Evolutionary conservation across 768 basidiomycete genomes (phyloP).

Genomic region (Termitomyces sp.): DNA sequence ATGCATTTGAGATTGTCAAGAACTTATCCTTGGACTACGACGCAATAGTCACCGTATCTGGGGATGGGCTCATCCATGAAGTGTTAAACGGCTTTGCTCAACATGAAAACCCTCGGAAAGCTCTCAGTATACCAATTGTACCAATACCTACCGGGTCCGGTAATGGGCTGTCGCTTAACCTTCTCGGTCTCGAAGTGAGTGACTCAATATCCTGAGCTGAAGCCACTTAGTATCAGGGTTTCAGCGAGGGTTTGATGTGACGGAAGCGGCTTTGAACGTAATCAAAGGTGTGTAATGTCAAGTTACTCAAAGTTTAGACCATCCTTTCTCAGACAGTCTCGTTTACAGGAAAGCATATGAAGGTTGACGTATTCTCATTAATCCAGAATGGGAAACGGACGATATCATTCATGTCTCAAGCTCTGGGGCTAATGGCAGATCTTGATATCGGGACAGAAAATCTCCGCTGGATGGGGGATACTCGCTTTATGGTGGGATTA

Average conservation of each 20-base stretch:
- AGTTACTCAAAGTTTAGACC: not conserved
- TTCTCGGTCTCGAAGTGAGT: slow-evolving; percentile 64
- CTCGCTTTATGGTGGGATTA: slow-evolving; percentile 72
- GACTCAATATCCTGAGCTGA: not conserved
- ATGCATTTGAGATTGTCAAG: slow-evolving; percentile 65
- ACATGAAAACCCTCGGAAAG: slow-evolving; percentile 54
- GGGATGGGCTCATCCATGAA: slow-evolving; percentile 84
- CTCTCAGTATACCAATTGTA: slow-evolving; percentile 66
- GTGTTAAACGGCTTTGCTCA: slow-evolving; percentile 79
- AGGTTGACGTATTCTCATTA: slow-evolving; percentile 76
- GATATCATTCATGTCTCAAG: slow-evolving; percentile 82
- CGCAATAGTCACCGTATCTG: slow-evolving; percentile 72
- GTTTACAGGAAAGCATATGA: slow-evolving; percentile 61
- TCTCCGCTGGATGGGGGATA: slow-evolving; percentile 83
- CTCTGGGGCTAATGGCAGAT: slow-evolving; percentile 82
- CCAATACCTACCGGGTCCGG: slow-evolving; percentile 84
- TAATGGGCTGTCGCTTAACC: slow-evolving; percentile 71
- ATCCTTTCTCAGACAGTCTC: not conserved
- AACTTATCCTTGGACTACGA: slow-evolving; percentile 59
- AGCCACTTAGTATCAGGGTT: not conserved
- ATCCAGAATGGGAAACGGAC: slow-evolving; percentile 58
- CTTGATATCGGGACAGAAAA: slow-evolving; percentile 81
- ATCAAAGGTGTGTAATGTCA: slow-evolving; percentile 59
- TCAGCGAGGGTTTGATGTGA: slow-evolving; percentile 69
- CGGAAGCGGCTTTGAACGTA: slow-evolving; percentile 68